phyloP scores from a whole-genome alignment of 768 basidiomycete genomes.

The Arthromyces matolae region DNA sequence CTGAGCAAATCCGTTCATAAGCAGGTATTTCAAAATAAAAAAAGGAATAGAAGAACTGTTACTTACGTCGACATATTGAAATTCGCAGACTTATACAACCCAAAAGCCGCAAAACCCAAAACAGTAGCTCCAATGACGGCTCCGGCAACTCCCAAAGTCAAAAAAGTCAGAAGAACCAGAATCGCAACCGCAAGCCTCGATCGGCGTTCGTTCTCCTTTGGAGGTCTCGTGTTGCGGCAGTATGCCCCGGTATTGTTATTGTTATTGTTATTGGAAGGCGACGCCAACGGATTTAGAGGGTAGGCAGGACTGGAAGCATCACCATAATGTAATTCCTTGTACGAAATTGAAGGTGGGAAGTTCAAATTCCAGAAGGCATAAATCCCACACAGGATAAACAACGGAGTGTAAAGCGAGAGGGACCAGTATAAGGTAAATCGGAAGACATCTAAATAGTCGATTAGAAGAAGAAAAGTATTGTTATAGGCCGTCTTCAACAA shows the following conservation, averaged over 20 bases:
- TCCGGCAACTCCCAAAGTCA: slow-evolving; percentile 39
- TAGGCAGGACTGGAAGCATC: slow-evolving; percentile 2
- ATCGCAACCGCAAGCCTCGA: slow-evolving; percentile 46
- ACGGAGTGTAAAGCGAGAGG: slow-evolving; percentile 45
- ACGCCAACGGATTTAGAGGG: slow-evolving; percentile 12
- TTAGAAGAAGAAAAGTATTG: neutral
- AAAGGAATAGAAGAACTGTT: slow-evolving; percentile 1
- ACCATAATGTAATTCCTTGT: slow-evolving; percentile 7
- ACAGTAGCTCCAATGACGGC: slow-evolving; percentile 45
- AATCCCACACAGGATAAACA: slow-evolving; percentile 44
- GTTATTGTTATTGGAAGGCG: too few species aligned
- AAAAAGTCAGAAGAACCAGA: slow-evolving; percentile 41
- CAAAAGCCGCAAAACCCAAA: slow-evolving; percentile 41
- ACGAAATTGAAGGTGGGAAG: slow-evolving; percentile 35
- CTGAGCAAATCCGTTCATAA: slow-evolving; percentile 21
- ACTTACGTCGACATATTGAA: slow-evolving; percentile 51
- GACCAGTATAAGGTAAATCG: slow-evolving; percentile 54
- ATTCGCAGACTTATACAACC: slow-evolving; percentile 39
- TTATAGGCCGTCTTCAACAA: neutral
- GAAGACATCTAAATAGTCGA: slow-evolving; percentile 38
- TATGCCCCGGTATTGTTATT: neutral
- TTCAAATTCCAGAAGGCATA: slow-evolving; percentile 53
- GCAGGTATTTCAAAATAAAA: too few species aligned
- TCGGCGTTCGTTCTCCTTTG: slow-evolving; percentile 35
- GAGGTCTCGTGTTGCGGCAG: slow-evolving; percentile 10